Evolutionary conservation across 139 green algal genomes (phyloP).

Genomic region (Yamagishiella unicocca): DNA sequence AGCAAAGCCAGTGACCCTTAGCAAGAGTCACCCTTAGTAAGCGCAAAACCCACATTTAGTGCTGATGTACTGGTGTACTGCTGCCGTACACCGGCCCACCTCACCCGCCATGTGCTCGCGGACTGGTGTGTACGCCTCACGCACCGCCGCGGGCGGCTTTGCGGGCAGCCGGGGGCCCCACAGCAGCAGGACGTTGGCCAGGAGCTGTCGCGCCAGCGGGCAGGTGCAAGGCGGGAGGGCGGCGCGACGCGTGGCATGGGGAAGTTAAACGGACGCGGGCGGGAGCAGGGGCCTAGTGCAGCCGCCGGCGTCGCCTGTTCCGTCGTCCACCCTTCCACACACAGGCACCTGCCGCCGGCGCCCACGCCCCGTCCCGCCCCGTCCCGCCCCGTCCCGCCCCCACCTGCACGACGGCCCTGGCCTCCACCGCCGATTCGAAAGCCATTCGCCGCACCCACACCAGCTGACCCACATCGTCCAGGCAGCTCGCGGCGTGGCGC

Average conservation of each 20-base stretch:
- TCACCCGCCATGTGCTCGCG: constrained; percentile 23
- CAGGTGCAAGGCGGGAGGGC: not conserved
- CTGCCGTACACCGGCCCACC: no score
- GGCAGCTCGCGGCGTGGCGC: not conserved
- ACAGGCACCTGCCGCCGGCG: no score
- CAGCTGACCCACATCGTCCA: constrained; percentile 24
- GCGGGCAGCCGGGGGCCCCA: constrained; percentile 19
- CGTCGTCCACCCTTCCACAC: no score
- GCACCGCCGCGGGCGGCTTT: constrained; percentile 11
- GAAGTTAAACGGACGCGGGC: no score
- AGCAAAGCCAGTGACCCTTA: no score
- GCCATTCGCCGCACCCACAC: not conserved
- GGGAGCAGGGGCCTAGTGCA: no score
- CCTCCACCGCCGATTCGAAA: not conserved
- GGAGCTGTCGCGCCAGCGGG: not conserved
- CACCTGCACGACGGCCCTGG: not conserved
- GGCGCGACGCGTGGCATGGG: no score
- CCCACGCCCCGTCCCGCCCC: not conserved
- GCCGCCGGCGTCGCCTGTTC: no score
- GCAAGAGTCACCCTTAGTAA: no score
- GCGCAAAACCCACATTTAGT: no score
- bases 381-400: not conserved
- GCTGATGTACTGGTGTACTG: no score
- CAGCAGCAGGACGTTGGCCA: not conserved
- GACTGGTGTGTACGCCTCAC: not conserved